These are phyloP conservation scores for Gomphus bonarii DNA, from an alignment of 1,284 basidiomycete species.

Conservation along the genomic window DNA sequence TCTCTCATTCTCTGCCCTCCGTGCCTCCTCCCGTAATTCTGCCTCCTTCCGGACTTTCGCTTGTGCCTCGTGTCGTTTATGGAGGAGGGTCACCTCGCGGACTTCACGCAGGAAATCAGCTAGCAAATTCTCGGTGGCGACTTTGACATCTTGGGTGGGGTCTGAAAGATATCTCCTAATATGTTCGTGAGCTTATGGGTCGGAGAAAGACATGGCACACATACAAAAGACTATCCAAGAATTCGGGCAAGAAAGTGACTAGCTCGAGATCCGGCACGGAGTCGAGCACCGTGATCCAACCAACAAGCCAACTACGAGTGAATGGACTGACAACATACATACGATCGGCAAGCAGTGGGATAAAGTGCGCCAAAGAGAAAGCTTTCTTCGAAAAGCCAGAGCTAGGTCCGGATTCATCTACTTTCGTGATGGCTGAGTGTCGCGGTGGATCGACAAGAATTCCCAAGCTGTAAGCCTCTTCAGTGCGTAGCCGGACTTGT, in stretches of 20 bases:
- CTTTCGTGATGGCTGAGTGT: constrained; percentile 20
- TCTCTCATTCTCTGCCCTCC: constrained; percentile 30
- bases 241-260: constrained; percentile 89
- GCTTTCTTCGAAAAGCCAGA: constrained; percentile 36
- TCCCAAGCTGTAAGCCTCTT: constrained; percentile 33
- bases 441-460: constrained; percentile 60
- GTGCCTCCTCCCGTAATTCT: constrained; percentile 30
- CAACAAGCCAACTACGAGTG: constrained; percentile 91
- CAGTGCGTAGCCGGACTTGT: constrained; percentile 35
- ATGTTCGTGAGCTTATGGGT: constrained; percentile 11
- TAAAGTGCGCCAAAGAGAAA: constrained; percentile 91
- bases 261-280: constrained; percentile 96
- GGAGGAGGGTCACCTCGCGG: constrained; percentile 70
- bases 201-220: constrained; percentile 23
- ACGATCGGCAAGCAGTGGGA: constrained; percentile 86
- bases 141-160: constrained; percentile 87
- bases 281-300: constrained; percentile 94
- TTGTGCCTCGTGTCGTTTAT: constrained; percentile 50
- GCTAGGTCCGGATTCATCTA: constrained; percentile 35
- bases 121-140: constrained; percentile 85
- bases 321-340: constrained; percentile 95
- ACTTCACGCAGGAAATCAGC: constrained; percentile 93
- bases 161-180: constrained; percentile 89
- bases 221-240: constrained; percentile 88
- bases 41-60: constrained; percentile 30